Evolutionary conservation across 2,329 filamentous ascomycete genomes (phyloP), one percentile per base, ranked within the genome.

Genomic region (Colletotrichum tanaceti): DNA sequence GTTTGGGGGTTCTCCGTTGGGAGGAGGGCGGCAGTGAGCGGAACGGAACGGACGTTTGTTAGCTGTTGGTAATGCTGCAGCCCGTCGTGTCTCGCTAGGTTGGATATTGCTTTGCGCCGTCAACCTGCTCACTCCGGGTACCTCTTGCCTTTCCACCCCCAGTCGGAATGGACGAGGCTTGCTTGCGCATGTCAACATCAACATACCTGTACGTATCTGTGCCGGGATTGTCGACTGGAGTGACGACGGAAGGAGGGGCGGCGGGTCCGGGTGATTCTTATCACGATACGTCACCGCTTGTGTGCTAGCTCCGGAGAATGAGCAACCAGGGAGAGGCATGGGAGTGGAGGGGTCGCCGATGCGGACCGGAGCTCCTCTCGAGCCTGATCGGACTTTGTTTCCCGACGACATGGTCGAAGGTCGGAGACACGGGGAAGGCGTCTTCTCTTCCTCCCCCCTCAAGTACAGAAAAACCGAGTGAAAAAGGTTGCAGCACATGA

Each of bases 321-420:
- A 65, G 65, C 41, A 65, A 65, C 32, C 41, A 41, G 35, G 28
- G 44, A 28, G 43, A 58, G 13, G 22, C 11, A 22, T 32, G 32
- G 32, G 24, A 22, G 55, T 46, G 54, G 63, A 54, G 46, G 32
- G 28, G 18, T 43, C 55, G 18, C 50, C 55, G 66, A 62, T 65
- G 61, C 66, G 62, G 66, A 44, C 66, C 66, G 62, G 66, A 61
- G 62, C 43, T 41, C 49, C 62, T 39, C 50, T 63, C 66, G 62
- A 68, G 38, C 38, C 55, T 68, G 43, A 13, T 16, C 41, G 61
- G 62, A 65, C 49, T 60, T 55, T 41, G 47, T 43, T 43, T 65
- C 41, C 65, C 65, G 55, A 60, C 11, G 32, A 13, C 14, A 54
- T 61, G 18, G 18, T 14, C 18, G n/a, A 41, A 20, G 32, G 24